Conservation (phyloP, 2,329 filamentous ascomycete species). For the Ciborinia camelliae region DNA sequence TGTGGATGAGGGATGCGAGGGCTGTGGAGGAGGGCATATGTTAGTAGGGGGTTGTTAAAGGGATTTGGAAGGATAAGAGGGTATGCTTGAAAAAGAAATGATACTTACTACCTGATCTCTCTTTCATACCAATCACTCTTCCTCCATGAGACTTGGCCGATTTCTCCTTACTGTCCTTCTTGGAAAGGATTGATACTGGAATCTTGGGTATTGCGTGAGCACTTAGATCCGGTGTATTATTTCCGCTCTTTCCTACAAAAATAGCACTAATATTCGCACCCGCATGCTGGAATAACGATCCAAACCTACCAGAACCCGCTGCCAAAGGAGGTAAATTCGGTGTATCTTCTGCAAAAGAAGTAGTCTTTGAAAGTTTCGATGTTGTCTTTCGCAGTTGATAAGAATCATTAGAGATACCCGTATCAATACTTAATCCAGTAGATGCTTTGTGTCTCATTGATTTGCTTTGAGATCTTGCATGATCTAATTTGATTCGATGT, state of each 20-base stretch:
- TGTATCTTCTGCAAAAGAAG: neutral
- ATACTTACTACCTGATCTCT: neutral
- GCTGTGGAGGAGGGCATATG: neutral
- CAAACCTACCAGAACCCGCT: neutral
- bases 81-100: neutral
- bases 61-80: no score
- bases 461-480: neutral
- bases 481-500: neutral
- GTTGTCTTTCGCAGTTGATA: neutral
- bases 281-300: neutral
- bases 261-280: constrained; percentile 5
- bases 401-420: neutral
- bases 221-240: neutral
- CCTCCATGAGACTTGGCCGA: neutral
- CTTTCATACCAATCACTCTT: neutral
- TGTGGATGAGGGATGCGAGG: neutral
- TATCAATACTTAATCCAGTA: neutral
- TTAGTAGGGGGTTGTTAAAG: neutral
- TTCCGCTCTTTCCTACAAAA: neutral
- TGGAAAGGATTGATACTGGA: neutral
- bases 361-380: neutral
- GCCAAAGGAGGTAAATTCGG: no score
- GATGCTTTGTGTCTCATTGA: neutral
- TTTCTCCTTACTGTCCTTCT: neutral
- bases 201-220: neutral